Evolutionary conservation across 148 eudicot species (phyloP).

Genomic region (Camellia granthamiana): DNA sequence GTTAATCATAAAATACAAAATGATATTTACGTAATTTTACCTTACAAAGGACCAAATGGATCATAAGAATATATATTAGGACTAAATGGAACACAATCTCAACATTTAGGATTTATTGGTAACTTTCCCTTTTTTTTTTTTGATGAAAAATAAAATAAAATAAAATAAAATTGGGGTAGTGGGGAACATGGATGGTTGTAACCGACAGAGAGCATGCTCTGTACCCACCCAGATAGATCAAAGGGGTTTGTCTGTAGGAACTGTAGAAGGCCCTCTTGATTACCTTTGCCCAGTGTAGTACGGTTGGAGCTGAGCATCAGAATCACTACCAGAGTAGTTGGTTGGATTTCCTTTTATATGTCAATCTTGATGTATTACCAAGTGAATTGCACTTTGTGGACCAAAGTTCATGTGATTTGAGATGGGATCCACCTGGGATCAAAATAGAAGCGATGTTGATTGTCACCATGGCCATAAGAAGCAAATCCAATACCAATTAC

Average conservation of each 20-base stretch:
- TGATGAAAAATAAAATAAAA: no score
- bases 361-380: conserved; percentile 24
- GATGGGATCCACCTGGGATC: conserved; percentile 37
- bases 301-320: no score
- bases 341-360: conserved; percentile 31
- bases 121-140: neutral
- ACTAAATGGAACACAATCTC: neutral
- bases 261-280: no score
- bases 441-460: no score
- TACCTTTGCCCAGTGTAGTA: no score
- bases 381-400: conserved; percentile 29
- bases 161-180: no score
- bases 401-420: conserved; percentile 34
- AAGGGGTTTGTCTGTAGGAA: no score
- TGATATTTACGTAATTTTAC: no score
- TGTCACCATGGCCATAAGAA: neutral
- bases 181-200: no score
- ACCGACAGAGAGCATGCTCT: no score
- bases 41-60: neutral
- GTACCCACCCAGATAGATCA: no score
- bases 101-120: neutral
- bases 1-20: neutral
- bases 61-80: neutral
- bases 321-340: neutral
- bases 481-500: conserved; percentile 30